Evolutionary conservation across 78 protist species (phyloP), one percentile per base, ranked within the genome.

Genomic region (Mastigamoeba balamuthi): DNA sequence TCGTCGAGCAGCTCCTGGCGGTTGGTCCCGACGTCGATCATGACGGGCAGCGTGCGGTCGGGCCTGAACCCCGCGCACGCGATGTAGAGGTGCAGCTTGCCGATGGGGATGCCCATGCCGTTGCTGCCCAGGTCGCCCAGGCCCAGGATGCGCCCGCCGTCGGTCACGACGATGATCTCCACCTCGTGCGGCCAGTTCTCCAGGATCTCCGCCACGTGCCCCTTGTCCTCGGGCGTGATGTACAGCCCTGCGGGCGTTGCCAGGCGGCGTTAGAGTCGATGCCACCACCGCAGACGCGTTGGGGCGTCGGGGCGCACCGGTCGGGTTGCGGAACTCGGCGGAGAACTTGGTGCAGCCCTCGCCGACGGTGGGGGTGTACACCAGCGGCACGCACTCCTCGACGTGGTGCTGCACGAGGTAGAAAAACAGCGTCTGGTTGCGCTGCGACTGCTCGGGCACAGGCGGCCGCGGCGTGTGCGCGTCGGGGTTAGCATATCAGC

Each of bases 111-210:
- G 67, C 95, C 97, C 95, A 90, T 88, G 41, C 99, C 99, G 66
- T 91, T 84, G 2, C 86, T 83, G 27, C 98, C 99, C 0, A 92
- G 88, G 77, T 97, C 98, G 39, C 99, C 99, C 23, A 97, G 91
- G 40, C 99, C 99, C 0, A 97, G 86, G 73, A 97, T 97, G 39
- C 99, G 92, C n/a, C 83, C 75, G 30, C 99, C 99, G 63, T 97
- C 99, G 23, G 98, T 89, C 30, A 95, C 91, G 28, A 94, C 98
- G 64, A 95, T 88, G 40, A 92, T 78, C 28, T 90, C 92, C 1
- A 84, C 89, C 3, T 74, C 77, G 41, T 41, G 53, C 6, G 91
- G 86, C 95, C 95, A 94, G 72, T 91, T 90, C 27, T 73, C 65
- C 67, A 93, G 42, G 76, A 90, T 73, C 23, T 44, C 42, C 40